Base-by-base conservation (phyloP, 345 rosid species). In the Toxicodendron radicans region DNA sequence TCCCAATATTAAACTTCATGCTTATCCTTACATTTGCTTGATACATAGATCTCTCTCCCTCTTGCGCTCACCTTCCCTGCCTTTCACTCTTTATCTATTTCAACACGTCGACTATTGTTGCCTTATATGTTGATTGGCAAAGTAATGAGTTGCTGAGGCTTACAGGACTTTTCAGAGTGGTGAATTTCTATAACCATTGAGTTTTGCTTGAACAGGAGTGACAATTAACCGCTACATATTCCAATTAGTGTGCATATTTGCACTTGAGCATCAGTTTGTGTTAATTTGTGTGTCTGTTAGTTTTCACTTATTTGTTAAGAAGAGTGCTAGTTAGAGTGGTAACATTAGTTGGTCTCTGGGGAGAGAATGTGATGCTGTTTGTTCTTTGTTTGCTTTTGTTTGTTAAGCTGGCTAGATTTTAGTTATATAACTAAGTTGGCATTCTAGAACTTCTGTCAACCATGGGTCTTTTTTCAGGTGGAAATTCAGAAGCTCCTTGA, bases 401-500 rank as follows among this genome's bases (percentile, higher is more conserved):
- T 60, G 24, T 63, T 67, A 16, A 16, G 9, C 24, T 21, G 35
- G 46, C 5, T 33, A 70, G 58, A 18, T 7, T 70, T 14, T 52
- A 18, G 17, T 11, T 20, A 68, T 12, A 14, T 56, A 20, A 56
- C 65, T 45, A 58, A 64, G 64, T 43, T 53, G 32, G 5, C 4
- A 2, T 51, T 71, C 74, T 75, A 54, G 70, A 45, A 10, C 57
- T 51, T 70, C 16, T 63, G 7, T 53, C 43, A 38, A 7, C 43
- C 43, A 17, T 73, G 27, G 57, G 49, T 74, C 10, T 54, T 60
- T 72, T 20, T 73, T 82, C 78, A 92, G 97, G 78, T 80, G 77
- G 99, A 86, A 83, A 77, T 87, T 62, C 90, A 85, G 73, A 78
- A 82, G 81, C 82, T 91, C 41, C 78, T 91, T n/a, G 92, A 91